Conservation (phyloP, 2,329 filamentous ascomycete genomes). For the Zopfia rhizophila region DNA sequence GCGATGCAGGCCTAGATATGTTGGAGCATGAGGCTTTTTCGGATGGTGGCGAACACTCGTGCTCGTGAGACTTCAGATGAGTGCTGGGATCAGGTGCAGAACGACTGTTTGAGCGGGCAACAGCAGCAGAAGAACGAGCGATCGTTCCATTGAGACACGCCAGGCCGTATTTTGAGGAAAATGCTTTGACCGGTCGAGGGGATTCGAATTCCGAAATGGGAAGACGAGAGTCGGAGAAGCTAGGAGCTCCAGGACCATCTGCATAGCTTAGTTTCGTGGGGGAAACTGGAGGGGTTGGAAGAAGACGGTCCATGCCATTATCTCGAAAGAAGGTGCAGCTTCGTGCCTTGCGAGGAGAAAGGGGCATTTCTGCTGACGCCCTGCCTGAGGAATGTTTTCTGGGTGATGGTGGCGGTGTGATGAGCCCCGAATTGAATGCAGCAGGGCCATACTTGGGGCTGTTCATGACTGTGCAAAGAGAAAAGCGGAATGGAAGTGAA, state of each 20-base stretch:
- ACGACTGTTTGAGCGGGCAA: slow-evolving; percentile 22
- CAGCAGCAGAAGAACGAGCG: slow-evolving; percentile 8
- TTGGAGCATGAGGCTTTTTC: no score
- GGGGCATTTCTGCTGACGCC: slow-evolving; percentile 42
- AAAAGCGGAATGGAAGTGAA: slow-evolving; percentile 5
- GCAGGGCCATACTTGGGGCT: slow-evolving; percentile 29
- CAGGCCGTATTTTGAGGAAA: slow-evolving; percentile 19
- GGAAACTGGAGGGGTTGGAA: slow-evolving; percentile 33
- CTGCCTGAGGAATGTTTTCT: slow-evolving; percentile 43
- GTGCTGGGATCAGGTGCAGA: slow-evolving; percentile 13
- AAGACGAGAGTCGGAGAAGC: slow-evolving; percentile 21
- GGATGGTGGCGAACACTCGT: no score
- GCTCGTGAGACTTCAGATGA: background rate
- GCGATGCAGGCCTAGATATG: no score
- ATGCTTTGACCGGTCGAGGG: slow-evolving; percentile 15
- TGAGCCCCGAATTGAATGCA: slow-evolving; percentile 27
- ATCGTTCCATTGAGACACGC: slow-evolving; percentile 1
- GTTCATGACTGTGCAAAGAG: slow-evolving; percentile 26
- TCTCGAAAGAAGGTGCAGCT: slow-evolving; percentile 38
- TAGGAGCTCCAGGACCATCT: slow-evolving; percentile 25
- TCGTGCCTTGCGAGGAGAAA: slow-evolving; percentile 42
- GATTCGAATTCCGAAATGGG: slow-evolving; percentile 3
- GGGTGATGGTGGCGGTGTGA: slow-evolving; percentile 47
- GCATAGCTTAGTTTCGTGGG: slow-evolving; percentile 34
- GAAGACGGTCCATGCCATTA: slow-evolving; percentile 17